Percentiles rank a stretch among this genome's conserved stretches.
Conservation (phyloP, 768 basidiomycete genomes). For the Leccinum disarticulatum region DNA sequence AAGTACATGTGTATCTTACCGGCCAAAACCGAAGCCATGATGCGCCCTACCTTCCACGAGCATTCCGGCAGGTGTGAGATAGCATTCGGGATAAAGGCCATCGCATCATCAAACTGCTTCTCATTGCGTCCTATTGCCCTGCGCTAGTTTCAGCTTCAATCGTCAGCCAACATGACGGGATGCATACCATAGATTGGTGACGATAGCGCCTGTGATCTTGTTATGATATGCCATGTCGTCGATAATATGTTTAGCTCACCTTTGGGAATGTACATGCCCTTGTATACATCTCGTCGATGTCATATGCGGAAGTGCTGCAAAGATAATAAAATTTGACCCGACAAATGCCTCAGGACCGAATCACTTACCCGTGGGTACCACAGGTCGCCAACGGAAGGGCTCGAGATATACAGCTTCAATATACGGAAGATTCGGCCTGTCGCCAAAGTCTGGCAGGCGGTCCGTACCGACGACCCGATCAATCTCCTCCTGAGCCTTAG, state of each 20-base stretch:
- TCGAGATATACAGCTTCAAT: constrained; percentile 34
- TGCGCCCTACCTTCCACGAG: constrained; percentile 5
- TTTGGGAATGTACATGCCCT: constrained; percentile 33
- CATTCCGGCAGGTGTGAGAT: constrained; percentile 34
- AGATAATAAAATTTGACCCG: not conserved
- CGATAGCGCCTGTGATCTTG: constrained; percentile 13
- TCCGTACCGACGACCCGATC: constrained; percentile 30
- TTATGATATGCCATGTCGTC: not conserved
- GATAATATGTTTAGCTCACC: constrained; percentile 11
- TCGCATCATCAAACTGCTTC: constrained; percentile 49
- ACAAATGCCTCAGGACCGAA: not conserved
- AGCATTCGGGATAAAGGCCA: constrained; percentile 57
- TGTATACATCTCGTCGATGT: constrained; percentile 24
- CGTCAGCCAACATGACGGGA: not conserved
- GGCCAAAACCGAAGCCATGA: constrained; percentile 27
- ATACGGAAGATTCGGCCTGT: constrained; percentile 31
- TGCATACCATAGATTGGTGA: constrained; percentile 28
- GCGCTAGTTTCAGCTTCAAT: not conserved
- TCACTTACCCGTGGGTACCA: constrained; percentile 27
- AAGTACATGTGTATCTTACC: constrained; percentile 12
- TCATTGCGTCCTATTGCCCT: constrained; percentile 54
- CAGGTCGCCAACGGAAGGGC: constrained; percentile 32
- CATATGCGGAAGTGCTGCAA: constrained; percentile 25
- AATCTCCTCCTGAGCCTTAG: constrained; percentile 33
- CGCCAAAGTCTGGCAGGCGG: constrained; percentile 30